Base-by-base conservation (phyloP, 805 yeast genomes). In the Saturnispora dispora region DNA sequence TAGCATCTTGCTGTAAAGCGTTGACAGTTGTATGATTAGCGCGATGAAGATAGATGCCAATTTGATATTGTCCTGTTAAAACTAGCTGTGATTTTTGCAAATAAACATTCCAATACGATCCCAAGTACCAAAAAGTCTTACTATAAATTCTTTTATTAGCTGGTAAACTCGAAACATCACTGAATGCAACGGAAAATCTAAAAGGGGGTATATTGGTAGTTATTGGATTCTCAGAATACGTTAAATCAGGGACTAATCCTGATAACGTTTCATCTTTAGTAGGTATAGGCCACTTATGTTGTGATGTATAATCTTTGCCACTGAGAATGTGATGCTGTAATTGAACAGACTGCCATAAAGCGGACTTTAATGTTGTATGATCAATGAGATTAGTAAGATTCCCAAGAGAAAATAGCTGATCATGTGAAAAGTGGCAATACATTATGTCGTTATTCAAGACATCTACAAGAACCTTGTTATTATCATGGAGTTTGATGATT, bases 91-190 rank as follows among this genome's bases (percentile, higher is more conserved):
- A 71, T 55, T 76, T 78, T 52, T 78, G 82, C 32, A 77, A 64
- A 58, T 78, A 78, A 8, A 78, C 60, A 55, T 76, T 77, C 83
- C 83, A 78, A 56, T 73, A 76, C 10, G 82, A 76, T 0, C 83
- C 83, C n/a, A 81, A 81, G 57, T 77, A 78, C 81, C 82, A 78
- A 33, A 76, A 65, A 0, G 79, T 72, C 52, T 73, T 71, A 9
- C 78, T 74, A 56, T 78, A 78, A 1, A 75, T 74, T 41, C 82
- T 63, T 56, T 71, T 73, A 17, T 72, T 77, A 1, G 73, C 68
- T 15, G 66, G 62, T 17, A 78, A 63, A 11, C 70, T 70, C 3
- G 76, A 70, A 2, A 78, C 71, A 48, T 75, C 71, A 8, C 73
- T 69, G 60, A 78, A 78, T 4, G 78, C 75, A 46, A 77, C 70